Evolutionary conservation across 1,139 yeast species (phyloP), one percentile per base, ranked within the genome.

Genomic region (Yamadazyma pseudoaaseri): DNA sequence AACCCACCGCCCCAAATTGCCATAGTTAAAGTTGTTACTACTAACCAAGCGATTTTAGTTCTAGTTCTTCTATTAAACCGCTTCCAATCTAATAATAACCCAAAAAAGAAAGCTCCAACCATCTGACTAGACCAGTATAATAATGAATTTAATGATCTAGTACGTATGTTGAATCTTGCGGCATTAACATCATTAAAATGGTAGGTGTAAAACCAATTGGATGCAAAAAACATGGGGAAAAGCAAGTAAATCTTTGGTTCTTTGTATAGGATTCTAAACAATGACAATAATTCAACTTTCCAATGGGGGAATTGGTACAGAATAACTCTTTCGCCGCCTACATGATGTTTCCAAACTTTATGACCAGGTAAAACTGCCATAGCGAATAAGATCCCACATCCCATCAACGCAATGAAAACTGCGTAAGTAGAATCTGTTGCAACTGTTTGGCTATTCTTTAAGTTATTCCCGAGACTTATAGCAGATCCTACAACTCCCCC

Each of bases 171-270:
- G 58, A 79, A 79, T 40, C 73, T 63, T 15, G 75, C 75, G 25
- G 73, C 75, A 51, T 78, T 78, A 52, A 72, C 66, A 41, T 73
- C 75, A 50, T 76, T 76, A 47, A 75, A 77, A 54, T 79, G 83
- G 55, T 78, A 78, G 28, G 83, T 74, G 62, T 76, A 76, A 59
- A 77, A 79, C 79, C 80, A 77, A 62, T 79, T 79, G 26, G 83
- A 74, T 14, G 79, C 69, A 48, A 75, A 73, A 53, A 78, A 79
- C 76, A 76, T 71, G 27, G 81, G 81, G 67, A 77, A 76, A 51
- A 79, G 47, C 20, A 71, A 48, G 30, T 63, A 51, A 36, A 72
- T 70, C 47, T 57, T 63, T 35, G 79, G 77, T 44, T 78, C 81
- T 21, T 51, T 48, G 33, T 54, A 56, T 44, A 78, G 60, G 32